Evolutionary conservation across 805 yeast species (phyloP).

Genomic region (Candida golubevii): DNA sequence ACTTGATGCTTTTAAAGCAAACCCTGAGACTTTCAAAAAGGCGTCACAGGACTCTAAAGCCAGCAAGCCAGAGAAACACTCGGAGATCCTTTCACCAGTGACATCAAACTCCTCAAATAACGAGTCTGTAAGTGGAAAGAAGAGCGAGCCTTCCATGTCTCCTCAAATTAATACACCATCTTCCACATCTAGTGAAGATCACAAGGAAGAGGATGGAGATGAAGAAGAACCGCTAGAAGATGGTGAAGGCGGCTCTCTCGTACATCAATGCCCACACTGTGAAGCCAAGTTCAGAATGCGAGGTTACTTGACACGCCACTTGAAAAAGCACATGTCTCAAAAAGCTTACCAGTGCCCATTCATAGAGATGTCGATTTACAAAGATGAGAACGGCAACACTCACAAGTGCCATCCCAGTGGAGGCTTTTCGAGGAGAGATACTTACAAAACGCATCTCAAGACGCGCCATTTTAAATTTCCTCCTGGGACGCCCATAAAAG

Average conservation of each 20-base stretch:
- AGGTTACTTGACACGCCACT: conserved; percentile 52
- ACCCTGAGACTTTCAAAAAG: conserved; percentile 1
- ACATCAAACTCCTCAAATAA: conserved; percentile 31
- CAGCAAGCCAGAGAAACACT: conserved; percentile 2
- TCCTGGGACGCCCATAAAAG: conserved; percentile 47
- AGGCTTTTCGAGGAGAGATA: conserved; percentile 56
- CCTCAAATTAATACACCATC: conserved; percentile 31
- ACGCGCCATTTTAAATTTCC: conserved; percentile 56
- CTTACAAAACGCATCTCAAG: conserved; percentile 55
- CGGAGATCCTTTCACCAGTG: conserved; percentile 30
- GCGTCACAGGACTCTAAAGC: conserved; percentile 1
- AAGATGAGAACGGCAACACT: conserved; percentile 37
- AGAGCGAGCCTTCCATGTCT: conserved; percentile 9
- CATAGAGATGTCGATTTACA: conserved; percentile 34
- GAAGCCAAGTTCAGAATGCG: conserved; percentile 46
- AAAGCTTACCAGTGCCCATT: conserved; percentile 57
- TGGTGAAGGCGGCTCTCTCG: conserved; percentile 18
- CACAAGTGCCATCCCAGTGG: conserved; percentile 55
- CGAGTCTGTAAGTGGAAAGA: conserved; percentile 26
- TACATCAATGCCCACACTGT: conserved; percentile 46
- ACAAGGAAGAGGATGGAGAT: conserved; percentile 15
- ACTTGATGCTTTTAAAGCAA: conserved; percentile 25
- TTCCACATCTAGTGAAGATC: conserved; percentile 24
- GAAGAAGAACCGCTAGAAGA: conserved; percentile 6
- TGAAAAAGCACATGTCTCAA: conserved; percentile 46